Evolutionary conservation across 352 stramenopile genomes (phyloP).

Genomic region (Pythium graminicola): DNA sequence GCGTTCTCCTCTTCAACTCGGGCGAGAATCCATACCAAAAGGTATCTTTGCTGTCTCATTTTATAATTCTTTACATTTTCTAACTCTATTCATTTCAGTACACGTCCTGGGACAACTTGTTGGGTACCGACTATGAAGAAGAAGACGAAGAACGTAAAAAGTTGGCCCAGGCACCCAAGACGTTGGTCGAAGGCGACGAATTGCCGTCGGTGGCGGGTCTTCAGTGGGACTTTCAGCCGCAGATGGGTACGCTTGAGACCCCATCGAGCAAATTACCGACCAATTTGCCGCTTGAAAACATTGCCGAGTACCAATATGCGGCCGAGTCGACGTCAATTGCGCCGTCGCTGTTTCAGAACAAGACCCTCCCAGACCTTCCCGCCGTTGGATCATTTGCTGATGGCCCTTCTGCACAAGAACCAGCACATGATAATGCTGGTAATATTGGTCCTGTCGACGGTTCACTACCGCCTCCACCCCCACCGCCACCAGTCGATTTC

Average conservation of each 20-base stretch:
- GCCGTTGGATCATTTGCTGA: constrained; percentile 56
- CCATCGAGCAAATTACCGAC: constrained; percentile 70
- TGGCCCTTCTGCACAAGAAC: constrained; percentile 56
- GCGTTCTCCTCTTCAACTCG: constrained; percentile 83
- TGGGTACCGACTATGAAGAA: constrained; percentile 81
- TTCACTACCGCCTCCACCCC: constrained; percentile 53
- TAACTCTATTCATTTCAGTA: constrained; percentile 38
- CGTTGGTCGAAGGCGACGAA: constrained; percentile 75
- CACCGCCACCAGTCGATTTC: constrained; percentile 53
- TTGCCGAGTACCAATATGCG: constrained; percentile 77
- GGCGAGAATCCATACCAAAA: constrained; percentile 86
- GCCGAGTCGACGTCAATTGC: constrained; percentile 59
- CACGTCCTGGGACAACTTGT: constrained; percentile 82
- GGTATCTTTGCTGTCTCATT: constrained; percentile 24
- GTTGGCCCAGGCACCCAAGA: constrained; percentile 68
- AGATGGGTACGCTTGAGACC: constrained; percentile 55
- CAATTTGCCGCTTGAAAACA: constrained; percentile 73
- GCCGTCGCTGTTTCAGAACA: constrained; percentile 80
- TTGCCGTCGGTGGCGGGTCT: constrained; percentile 61
- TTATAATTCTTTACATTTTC: background rate
- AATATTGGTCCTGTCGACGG: constrained; percentile 58
- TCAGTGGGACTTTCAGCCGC: constrained; percentile 75
- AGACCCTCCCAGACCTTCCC: constrained; percentile 63
- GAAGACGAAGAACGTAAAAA: constrained; percentile 84
- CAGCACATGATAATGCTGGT: constrained; percentile 35